phyloP scores from a whole-genome alignment of 2,329 filamentous ascomycete species.

The Pestalotiopsis fici region DNA sequence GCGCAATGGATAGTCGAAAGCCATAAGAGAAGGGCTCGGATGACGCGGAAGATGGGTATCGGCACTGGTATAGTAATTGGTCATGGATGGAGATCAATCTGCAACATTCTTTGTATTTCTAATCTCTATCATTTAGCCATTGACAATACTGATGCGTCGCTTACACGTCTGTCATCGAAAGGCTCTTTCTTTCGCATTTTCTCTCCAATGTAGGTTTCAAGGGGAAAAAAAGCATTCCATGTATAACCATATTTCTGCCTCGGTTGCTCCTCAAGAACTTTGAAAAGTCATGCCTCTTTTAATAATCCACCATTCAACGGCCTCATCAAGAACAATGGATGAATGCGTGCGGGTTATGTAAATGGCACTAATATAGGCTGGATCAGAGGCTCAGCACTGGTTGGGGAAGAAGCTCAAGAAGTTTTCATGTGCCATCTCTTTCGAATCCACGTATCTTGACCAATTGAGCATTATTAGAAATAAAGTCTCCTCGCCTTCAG shows the following conservation, averaged over 20 bases:
- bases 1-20: too few relatives aligned
- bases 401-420: too few relatives aligned
- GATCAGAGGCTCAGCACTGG: background rate
- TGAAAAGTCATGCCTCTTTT: background rate
- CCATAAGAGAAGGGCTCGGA: too few relatives aligned
- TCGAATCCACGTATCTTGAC: too few relatives aligned
- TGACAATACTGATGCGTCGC: too few relatives aligned
- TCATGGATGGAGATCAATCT: too few relatives aligned
- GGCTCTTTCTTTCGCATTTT: background rate
- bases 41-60: too few relatives aligned
- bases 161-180: too few relatives aligned
- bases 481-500: background rate
- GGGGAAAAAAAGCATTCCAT: background rate
- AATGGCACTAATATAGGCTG: background rate
- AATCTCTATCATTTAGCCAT: too few relatives aligned
- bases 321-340: background rate
- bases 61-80: too few relatives aligned
- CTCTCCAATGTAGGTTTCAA: background rate
- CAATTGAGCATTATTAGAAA: background rate
- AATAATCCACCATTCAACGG: background rate
- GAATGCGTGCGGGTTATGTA: background rate
- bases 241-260: background rate
- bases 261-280: background rate
- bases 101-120: too few relatives aligned
- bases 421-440: too few relatives aligned